Conservation (phyloP, 139 green algal species). For the Tetradesmus obliquus region DNA sequence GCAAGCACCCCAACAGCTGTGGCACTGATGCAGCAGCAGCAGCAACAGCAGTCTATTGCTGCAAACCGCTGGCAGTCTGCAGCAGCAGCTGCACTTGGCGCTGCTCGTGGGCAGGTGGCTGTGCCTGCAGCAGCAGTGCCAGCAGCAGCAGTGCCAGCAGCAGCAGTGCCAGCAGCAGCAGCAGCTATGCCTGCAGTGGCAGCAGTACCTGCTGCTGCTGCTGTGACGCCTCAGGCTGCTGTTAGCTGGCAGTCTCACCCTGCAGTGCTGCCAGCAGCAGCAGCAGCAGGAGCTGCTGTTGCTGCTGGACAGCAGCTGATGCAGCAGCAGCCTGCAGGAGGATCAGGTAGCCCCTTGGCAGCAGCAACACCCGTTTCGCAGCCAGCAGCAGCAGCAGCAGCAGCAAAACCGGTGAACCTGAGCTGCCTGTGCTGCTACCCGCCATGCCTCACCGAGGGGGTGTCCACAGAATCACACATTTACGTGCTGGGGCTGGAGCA, state of each 20-base stretch:
- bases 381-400: background rate
- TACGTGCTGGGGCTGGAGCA: conserved; percentile 19
- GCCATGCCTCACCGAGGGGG: conserved; percentile 23
- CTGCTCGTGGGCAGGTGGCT: background rate
- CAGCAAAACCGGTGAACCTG: background rate
- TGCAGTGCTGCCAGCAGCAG: background rate
- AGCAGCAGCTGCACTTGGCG: background rate
- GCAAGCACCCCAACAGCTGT: background rate
- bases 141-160: background rate
- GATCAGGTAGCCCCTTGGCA: background rate
- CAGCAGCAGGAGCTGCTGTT: background rate
- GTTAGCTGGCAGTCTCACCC: background rate
- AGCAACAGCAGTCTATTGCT: background rate
- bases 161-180: background rate
- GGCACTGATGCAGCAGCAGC: background rate
- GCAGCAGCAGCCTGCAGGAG: background rate
- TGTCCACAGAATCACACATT: conserved; percentile 3
- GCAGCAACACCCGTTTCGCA: background rate
- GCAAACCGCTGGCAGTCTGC: background rate
- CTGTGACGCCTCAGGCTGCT: background rate
- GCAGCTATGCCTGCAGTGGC: background rate
- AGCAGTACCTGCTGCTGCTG: background rate
- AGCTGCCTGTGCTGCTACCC: conserved; percentile 41
- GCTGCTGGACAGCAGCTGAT: background rate
- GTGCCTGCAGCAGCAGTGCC: background rate